Evolutionary conservation across 2,329 filamentous ascomycete species (phyloP).

Genomic region (Cladorrhinum sp.): DNA sequence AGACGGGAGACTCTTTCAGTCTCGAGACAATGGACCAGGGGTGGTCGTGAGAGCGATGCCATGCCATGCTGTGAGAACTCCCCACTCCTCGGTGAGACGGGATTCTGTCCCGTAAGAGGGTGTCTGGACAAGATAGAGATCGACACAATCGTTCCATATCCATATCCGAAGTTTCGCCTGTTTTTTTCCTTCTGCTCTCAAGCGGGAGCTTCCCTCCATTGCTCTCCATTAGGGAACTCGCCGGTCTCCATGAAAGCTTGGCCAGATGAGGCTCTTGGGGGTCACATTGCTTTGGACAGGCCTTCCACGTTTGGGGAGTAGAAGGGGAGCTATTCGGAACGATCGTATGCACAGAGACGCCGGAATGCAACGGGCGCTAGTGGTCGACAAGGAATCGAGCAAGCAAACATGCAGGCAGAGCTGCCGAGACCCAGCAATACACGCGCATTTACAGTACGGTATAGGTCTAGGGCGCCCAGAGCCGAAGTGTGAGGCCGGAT

Average conservation of each 20-base stretch:
- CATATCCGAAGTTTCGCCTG: conserved; percentile 8
- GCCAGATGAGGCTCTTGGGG: conserved; percentile 18
- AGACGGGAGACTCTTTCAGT: neutral
- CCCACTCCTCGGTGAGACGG: conserved; percentile 12
- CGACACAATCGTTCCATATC: neutral
- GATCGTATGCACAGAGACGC: conserved; percentile 6
- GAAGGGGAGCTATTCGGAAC: conserved; percentile 2
- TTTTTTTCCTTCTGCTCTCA: conserved; percentile 1
- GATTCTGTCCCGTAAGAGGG: conserved; percentile 14
- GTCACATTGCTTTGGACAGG: conserved; percentile 9
- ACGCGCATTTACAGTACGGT: neutral
- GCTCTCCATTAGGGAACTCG: conserved; percentile 15
- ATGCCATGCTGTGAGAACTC: conserved; percentile 2
- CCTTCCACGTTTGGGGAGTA: neutral
- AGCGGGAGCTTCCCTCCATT: conserved; percentile 12
- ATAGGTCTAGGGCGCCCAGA: neutral
- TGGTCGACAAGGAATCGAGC: conserved; percentile 1
- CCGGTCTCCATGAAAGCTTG: conserved; percentile 15
- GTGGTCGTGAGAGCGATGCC: neutral
- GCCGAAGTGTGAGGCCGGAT: neutral
- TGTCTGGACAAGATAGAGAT: neutral
- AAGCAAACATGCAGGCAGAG: conserved; percentile 7
- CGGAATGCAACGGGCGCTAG: conserved; percentile 13
- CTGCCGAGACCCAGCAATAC: neutral
- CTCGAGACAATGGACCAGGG: neutral